These are phyloP conservation scores for Schwanniomyces pseudopolymorphus DNA, from an alignment of 805 yeast genomes.

Conservation along the genomic window DNA sequence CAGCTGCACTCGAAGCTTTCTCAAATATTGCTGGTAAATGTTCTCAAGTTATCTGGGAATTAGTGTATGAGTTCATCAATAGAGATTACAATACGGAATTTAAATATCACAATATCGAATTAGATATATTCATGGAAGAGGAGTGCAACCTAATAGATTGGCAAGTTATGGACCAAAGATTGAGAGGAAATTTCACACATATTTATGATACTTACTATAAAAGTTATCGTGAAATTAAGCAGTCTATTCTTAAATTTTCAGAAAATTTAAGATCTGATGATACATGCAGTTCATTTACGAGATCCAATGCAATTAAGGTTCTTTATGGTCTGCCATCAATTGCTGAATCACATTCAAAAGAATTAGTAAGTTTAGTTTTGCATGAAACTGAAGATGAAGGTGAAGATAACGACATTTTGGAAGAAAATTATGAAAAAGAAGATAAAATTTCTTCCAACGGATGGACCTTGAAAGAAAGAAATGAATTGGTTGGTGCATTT, in stretches of 20 bases:
- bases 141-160: constrained; percentile 26
- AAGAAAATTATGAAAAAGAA: constrained; percentile 17
- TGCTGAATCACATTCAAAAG: constrained; percentile 63
- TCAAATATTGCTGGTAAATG: constrained; percentile 35
- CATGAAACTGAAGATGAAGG: constrained; percentile 24
- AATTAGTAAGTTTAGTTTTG: constrained; percentile 58
- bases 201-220: constrained; percentile 18
- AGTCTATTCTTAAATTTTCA: constrained; percentile 38
- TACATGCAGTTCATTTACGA: constrained; percentile 43
- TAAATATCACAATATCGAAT: constrained; percentile 9
- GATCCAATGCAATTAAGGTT: constrained; percentile 58
- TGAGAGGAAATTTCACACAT: constrained; percentile 39
- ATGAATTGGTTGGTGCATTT: constrained; percentile 59
- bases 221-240: constrained; percentile 30
- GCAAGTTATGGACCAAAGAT: constrained; percentile 46
- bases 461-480: constrained; percentile 55
- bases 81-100: constrained; percentile 14
- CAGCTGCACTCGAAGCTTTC: constrained; percentile 63
- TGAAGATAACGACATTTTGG: constrained; percentile 18
- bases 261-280: constrained; percentile 35
- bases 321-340: constrained; percentile 58
- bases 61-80: constrained; percentile 37
- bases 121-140: constrained; percentile 1
- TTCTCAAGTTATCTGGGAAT: constrained; percentile 54
- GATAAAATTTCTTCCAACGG: constrained; percentile 13